Evolutionary conservation across 2,329 filamentous ascomycete species (phyloP), one percentile per base, ranked within the genome.

Genomic region (Trichoderma koningiopsis): DNA sequence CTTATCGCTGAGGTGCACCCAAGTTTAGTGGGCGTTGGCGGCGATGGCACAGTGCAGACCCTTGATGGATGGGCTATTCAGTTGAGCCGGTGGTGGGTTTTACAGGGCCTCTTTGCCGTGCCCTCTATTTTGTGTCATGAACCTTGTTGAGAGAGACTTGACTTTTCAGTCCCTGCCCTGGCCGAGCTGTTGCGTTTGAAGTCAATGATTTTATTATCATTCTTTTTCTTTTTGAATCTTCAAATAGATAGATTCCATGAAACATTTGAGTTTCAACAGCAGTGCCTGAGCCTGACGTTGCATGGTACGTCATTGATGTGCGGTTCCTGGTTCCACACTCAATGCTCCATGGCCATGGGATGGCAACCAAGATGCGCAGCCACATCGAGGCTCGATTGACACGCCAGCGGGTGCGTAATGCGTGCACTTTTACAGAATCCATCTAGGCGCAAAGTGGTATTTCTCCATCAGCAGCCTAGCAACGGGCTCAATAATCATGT

Each of bases 301-400:
- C 40, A 56, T 37, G 35, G 43, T 67, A 67, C 64, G 64, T 67
- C 64, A 67, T 67, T 63, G 53, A 47, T 37, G 37, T 22, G 55
- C 29, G 24, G 55, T 58, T 67, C 40, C 64, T 59, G 53, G 55
- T 67, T 52, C 64, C 64, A 67, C 64, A 67, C 27, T 22, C n/a
- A 11, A 52, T 58, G 49, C 55, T 52, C 64, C 53, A 59, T 52
- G 22, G 29, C 40, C 40, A 58, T 19, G 14, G 37, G 37, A 40
- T 66, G 64, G 64, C 64, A 49, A 52, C 40, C 59, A 40, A 56
- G 60, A 64, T 64, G 59, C 67, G 67, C 67, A 63, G 67, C 67
- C 67, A 64, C 67, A 37, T 60, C 19, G 16, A 27, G 56, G 6
- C 56, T 47, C n/a, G 10, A 47, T 62, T 47, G 59, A 22, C 59